Evolutionary conservation across 257 asterid species (phyloP), one percentile per base, ranked within the genome.

Genomic region (Euphrasia confusa): DNA sequence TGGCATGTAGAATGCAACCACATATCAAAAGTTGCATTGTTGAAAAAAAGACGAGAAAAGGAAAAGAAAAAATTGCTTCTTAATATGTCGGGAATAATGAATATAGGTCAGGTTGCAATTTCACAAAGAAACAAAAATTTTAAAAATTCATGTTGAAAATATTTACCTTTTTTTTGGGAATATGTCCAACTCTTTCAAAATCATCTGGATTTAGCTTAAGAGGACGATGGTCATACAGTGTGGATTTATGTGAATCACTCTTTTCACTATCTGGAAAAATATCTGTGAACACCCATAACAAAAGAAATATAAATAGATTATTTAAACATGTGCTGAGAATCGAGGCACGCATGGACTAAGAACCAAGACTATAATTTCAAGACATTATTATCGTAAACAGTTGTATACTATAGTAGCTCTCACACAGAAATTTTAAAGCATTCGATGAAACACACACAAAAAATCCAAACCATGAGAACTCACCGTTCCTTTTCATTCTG

Each of bases 211-310:
- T 57, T 13, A 57, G 17, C 18, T 57, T 10, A n/a, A 30, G 10
- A 13, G 62, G 62, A 1, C 62, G 62, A n/a, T 57, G 62, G 18
- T 57, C 62, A 33, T 57, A 57, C 26, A 57, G 8, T 30, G 32
- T 7, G 10, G 39, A 12, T 18, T 55, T 27, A 12, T 28, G 3
- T 4, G 60, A 27, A 10, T 55, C 39, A 4, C 24, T 27, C 37
- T 11, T 55, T 27, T 26, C 5, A 17, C 11, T 55, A 10, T 27
- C 60, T 4, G 39, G 35, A 12, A 52, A 52, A 7, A 52, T 27
- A 27, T 10, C 60, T 28, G 39, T 9, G 27, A 27, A 55, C 17
- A 26, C n/a, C 8, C 0, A 3, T 12, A 2, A 55, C 14, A 26
- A 55, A 26, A 26, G 17, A 24, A 7, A 26, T 26, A 17, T 14